Evolutionary conservation across 176 grass and related monocot species (phyloP).

Genomic region (Cenchrus fungigraminus): DNA sequence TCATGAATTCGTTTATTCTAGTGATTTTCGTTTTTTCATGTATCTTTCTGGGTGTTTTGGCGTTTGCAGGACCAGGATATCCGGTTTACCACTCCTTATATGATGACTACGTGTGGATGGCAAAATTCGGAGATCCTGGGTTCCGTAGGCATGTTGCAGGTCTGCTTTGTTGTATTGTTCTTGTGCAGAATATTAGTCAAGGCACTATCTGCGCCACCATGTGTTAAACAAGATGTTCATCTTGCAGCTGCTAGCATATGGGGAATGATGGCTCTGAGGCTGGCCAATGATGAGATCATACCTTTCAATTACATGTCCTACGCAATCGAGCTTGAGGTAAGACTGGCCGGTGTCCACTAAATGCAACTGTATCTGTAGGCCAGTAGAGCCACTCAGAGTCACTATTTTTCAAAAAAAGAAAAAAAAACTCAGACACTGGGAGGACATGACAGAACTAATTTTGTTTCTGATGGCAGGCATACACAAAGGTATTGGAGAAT

Average conservation of each 20-base stretch:
- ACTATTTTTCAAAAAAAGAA: too few relatives aligned
- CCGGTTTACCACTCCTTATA: slow-evolving; percentile 90
- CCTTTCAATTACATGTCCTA: slow-evolving; percentile 82
- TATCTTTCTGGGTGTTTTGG: not conserved
- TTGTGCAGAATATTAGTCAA: not conserved
- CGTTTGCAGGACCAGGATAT: slow-evolving; percentile 52
- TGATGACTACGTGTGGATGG: slow-evolving; percentile 88
- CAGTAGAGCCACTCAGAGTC: not conserved
- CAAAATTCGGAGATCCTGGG: slow-evolving; percentile 83
- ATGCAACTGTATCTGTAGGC: not conserved
- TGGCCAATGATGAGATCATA: slow-evolving; percentile 77
- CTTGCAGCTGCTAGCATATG: slow-evolving; percentile 79
- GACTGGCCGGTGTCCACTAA: not conserved
- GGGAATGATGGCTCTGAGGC: slow-evolving; percentile 80
- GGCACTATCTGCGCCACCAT: not conserved
- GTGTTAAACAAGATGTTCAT: slow-evolving; percentile 13
- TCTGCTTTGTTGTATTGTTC: slow-evolving; percentile 6
- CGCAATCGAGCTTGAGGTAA: slow-evolving; percentile 68
- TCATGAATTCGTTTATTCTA: not conserved
- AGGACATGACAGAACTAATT: not conserved
- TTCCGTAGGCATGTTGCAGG: slow-evolving; percentile 85
- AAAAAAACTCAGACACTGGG: too few relatives aligned
- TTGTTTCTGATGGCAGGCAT: slow-evolving; percentile 36
- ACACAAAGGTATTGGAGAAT: slow-evolving; percentile 54
- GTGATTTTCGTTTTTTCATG: not conserved